A percentile compares a stretch with the other conserved stretches of the same genome.
Conservation (phyloP, 2,329 filamentous ascomycete species). For the Colletotrichum costaricense region DNA sequence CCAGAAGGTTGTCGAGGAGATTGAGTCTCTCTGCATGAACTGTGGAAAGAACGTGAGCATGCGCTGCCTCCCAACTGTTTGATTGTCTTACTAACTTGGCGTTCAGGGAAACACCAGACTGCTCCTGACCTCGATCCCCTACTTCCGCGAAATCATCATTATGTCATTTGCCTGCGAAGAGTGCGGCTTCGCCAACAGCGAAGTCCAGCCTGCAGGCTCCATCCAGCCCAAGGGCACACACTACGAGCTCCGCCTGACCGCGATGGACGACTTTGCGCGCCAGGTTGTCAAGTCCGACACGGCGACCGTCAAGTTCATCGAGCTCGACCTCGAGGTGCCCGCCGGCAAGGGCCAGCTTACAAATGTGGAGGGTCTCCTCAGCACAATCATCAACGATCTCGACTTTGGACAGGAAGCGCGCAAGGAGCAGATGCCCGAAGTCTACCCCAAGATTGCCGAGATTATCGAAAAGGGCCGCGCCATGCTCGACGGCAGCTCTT, state of each 20-base stretch:
- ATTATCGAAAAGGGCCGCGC: conserved; percentile 79
- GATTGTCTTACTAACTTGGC: conserved; percentile 29
- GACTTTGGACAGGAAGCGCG: conserved; percentile 84
- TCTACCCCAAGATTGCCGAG: conserved; percentile 80
- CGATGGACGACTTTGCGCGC: conserved; percentile 79
- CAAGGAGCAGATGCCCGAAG: conserved; percentile 80
- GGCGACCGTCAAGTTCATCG: conserved; percentile 86
- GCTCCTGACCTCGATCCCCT: conserved; percentile 91
- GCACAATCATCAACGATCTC: conserved; percentile 82
- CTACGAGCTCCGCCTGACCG: conserved; percentile 84
- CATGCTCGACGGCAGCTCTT: conserved; percentile 81
- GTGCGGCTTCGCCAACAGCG: conserved; percentile 90
- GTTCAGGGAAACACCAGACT: conserved; percentile 83
- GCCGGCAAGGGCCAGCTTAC: conserved; percentile 90
- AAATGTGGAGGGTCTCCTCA: conserved; percentile 90
- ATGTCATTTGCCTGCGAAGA: conserved; percentile 96
- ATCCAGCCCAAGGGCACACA: conserved; percentile 90
- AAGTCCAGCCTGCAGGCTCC: conserved; percentile 90
- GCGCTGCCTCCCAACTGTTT: background rate
- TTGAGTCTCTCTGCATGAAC: conserved; percentile 88
- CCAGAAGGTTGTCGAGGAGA: conserved; percentile 70
- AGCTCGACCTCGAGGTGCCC: conserved; percentile 93
- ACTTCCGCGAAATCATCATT: conserved; percentile 96
- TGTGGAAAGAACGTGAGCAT: conserved; percentile 78
- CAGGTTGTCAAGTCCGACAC: conserved; percentile 94